A percentile compares a stretch with the other conserved stretches of the same genome.
Conservation (phyloP, 768 basidiomycete genomes). For the Leucocoprinus birnbaumii region DNA sequence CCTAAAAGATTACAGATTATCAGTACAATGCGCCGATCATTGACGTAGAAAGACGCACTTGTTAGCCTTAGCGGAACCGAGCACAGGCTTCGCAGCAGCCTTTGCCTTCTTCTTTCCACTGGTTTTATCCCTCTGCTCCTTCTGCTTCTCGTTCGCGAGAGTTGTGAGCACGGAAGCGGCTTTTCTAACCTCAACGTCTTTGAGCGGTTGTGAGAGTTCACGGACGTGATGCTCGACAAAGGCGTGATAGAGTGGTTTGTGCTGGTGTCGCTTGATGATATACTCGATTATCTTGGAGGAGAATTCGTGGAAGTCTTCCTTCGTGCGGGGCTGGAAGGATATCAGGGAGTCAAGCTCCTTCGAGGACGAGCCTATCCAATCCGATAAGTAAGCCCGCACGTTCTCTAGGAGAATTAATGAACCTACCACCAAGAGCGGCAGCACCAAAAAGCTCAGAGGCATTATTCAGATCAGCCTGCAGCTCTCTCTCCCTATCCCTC, state of each 20-base stretch:
- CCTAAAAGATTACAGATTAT: conserved; percentile 33
- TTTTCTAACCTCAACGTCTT: conserved; percentile 91
- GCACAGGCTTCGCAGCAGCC: conserved; percentile 62
- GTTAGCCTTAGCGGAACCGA: conserved; percentile 71
- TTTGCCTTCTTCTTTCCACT: conserved; percentile 91
- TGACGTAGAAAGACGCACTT: conserved; percentile 40
- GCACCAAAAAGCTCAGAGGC: conserved; percentile 81
- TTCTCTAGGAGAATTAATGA: not conserved
- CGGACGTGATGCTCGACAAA: conserved; percentile 87
- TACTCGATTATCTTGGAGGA: conserved; percentile 72
- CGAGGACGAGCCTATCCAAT: conserved; percentile 55
- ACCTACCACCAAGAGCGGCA: conserved; percentile 61
- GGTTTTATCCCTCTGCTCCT: conserved; percentile 80
- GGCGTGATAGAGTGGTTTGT: conserved; percentile 76
- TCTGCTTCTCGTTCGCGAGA: conserved; percentile 94
- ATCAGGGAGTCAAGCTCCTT: conserved; percentile 70
- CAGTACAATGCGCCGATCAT: not conserved
- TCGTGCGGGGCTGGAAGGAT: conserved; percentile 79
- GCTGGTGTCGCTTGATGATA: conserved; percentile 75
- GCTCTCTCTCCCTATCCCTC: conserved; percentile 74
- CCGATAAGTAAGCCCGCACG: not conserved
- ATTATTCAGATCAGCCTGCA: conserved; percentile 84
- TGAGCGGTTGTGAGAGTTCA: conserved; percentile 71
- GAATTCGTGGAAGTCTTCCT: conserved; percentile 80
- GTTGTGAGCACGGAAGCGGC: conserved; percentile 81